Evolutionary conservation across 1,139 yeast genomes (phyloP), one percentile per base, ranked within the genome.

Genomic region (Scheffersomyces segobiensis): DNA sequence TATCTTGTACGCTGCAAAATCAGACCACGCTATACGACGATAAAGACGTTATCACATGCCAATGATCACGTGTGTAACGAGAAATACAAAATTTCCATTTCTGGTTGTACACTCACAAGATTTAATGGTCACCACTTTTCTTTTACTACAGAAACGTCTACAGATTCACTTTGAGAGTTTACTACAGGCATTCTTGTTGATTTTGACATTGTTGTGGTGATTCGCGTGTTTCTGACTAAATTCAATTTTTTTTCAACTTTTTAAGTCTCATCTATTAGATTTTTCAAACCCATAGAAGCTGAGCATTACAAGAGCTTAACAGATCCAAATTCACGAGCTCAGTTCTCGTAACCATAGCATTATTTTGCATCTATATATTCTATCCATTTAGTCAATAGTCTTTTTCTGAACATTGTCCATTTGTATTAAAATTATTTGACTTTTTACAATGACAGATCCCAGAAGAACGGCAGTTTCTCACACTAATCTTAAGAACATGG

Each of bases 381-480:
- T 24, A 5, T 24, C 26, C 26, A 24, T 24, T 24, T 5, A 6
- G 8, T 32, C 14, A 7, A 12, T 32, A 32, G 3, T 32, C 42
- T 3, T 32, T 32, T 32, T 7, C 17, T 32, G 42, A 10, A 32
- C 12, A 2, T 32, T 12, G 42, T 10, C 42, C 42, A 10, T 32
- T 32, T 32, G 42, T 32, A 10, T 32, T 4, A 10, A 32, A 32
- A 7, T 32, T 32, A 14, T 32, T 32, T 32, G 14, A 32, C 8
- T 32, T 32, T 32, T 32, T 17, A 32, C 42, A 32, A 70, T 70
- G 73, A 53, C 65, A 14, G 64, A 65, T 53, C 63, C 69, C 53
- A 65, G 73, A 59, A 69, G 62, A 59, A 56, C 66, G 24, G 72
- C 71, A 12, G 48, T 69, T 39, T 66, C 70, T 26, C 66, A 68